phyloP scores from a whole-genome alignment of 352 stramenopile genomes.

The Phytophthora niederhauseri region DNA sequence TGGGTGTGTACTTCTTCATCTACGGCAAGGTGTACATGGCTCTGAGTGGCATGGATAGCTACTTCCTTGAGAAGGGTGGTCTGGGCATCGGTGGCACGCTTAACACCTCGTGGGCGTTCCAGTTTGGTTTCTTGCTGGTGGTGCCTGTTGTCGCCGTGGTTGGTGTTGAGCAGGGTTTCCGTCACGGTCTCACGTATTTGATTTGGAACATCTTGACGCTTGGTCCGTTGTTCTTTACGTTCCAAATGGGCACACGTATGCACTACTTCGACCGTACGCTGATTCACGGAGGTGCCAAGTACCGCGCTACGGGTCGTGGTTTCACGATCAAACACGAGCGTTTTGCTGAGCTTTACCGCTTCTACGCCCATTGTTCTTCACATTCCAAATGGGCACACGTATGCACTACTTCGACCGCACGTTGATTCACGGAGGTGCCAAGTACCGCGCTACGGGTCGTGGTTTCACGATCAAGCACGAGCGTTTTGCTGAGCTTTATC shows the following conservation, averaged over 20 bases:
- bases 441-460: slow-evolving; percentile 98
- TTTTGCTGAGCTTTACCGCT: slow-evolving; percentile 98
- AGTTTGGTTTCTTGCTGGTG: slow-evolving; percentile 96
- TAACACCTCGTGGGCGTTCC: slow-evolving; percentile 96
- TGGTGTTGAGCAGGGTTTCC: slow-evolving; percentile 97
- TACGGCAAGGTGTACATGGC: slow-evolving; percentile 98
- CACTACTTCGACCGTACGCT: slow-evolving; percentile 99
- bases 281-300: slow-evolving; percentile 98
- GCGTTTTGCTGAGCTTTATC: slow-evolving; percentile 97
- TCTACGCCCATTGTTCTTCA: slow-evolving; percentile 99
- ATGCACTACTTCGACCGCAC: slow-evolving; percentile 99
- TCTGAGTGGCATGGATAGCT: slow-evolving; percentile 93
- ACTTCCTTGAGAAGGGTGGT: slow-evolving; percentile 91
- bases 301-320: slow-evolving; percentile 97
- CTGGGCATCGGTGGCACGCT: slow-evolving; percentile 96
- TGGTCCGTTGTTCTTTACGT: slow-evolving; percentile 99
- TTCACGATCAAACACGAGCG: slow-evolving; percentile 99
- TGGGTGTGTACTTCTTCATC: slow-evolving; percentile 98
- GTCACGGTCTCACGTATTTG: slow-evolving; percentile 92
- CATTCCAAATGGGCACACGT: slow-evolving; percentile 99
- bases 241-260: slow-evolving; percentile 99
- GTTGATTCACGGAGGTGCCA: slow-evolving; percentile 97
- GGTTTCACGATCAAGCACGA: slow-evolving; percentile 99
- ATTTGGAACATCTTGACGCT: slow-evolving; percentile 97
- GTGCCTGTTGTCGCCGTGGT: slow-evolving; percentile 97